Conservation (phyloP, 192 early-diverging fungal species). For the Coemansia sp. region DNA sequence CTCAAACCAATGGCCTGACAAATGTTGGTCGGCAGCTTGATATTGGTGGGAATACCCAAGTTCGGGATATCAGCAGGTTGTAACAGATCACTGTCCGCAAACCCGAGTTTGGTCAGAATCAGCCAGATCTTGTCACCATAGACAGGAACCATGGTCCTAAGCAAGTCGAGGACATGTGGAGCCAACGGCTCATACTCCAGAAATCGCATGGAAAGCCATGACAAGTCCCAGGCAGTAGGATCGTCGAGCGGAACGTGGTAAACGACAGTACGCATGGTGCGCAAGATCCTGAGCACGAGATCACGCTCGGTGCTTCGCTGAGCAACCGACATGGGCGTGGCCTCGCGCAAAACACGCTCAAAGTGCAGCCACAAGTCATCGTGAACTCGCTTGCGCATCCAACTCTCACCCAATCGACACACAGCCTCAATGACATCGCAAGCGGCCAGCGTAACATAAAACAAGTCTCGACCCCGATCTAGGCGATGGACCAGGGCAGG, state of each 20-base stretch:
- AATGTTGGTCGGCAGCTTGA: constrained; percentile 21
- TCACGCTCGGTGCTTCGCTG: constrained; percentile 14
- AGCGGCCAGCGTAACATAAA: constrained; percentile 35
- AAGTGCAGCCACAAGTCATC: constrained; percentile 49
- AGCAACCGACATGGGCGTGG: background rate
- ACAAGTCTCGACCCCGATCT: constrained; percentile 15
- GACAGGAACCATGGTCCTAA: constrained; percentile 32
- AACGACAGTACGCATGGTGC: constrained; percentile 35
- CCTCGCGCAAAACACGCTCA: constrained; percentile 3
- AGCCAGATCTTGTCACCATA: constrained; percentile 53
- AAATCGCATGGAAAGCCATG: constrained; percentile 17
- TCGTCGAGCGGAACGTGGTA: constrained; percentile 37
- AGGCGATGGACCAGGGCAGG: constrained; percentile 33
- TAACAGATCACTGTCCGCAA: background rate
- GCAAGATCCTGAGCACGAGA: constrained; percentile 18
- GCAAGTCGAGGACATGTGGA: constrained; percentile 14
- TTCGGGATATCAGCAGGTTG: constrained; percentile 10
- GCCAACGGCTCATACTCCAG: constrained; percentile 11
- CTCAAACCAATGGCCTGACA: constrained; percentile 23
- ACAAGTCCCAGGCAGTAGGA: constrained; percentile 26
- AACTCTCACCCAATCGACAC: constrained; percentile 29
- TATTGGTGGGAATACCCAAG: constrained; percentile 13
- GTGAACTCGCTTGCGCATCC: constrained; percentile 46
- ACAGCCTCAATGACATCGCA: constrained; percentile 43
- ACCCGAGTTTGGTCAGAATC: constrained; percentile 31